These are phyloP conservation scores for Pseudisothecium myosuroides DNA, from an alignment of 225 moss, liverwort and hornwort species.

Conservation along the genomic window DNA sequence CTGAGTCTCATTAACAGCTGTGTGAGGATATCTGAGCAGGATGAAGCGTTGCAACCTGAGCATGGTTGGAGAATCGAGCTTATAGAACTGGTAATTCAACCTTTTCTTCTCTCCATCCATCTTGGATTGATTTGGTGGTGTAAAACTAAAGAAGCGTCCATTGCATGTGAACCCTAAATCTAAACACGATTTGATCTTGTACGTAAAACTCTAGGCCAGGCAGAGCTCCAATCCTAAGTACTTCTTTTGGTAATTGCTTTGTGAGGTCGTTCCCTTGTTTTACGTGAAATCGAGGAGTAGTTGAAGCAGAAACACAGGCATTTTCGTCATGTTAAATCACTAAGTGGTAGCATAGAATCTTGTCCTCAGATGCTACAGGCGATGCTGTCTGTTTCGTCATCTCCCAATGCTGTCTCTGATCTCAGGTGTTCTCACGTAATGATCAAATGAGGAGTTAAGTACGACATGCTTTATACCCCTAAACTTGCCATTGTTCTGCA, in stretches of 20 bases:
- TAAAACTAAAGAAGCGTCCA: not conserved
- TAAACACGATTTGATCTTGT: not conserved
- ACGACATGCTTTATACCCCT: not conserved
- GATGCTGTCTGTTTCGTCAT: not conserved
- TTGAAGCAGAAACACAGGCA: not conserved
- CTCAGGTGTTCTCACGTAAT: not conserved
- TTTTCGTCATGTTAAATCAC: not conserved
- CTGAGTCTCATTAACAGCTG: not conserved
- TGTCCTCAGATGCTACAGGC: not conserved
- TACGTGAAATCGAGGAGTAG: not conserved
- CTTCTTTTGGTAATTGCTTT: not conserved
- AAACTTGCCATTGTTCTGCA: not conserved
- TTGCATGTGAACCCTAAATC: not conserved
- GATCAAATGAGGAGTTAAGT: not conserved
- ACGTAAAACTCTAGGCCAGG: not conserved
- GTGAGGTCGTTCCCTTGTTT: not conserved
- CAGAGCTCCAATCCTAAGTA: not conserved
- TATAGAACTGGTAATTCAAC: not conserved
- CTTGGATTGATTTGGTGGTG: not conserved
- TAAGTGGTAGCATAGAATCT: not conserved
- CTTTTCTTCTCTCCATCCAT: not conserved
- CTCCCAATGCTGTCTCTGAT: not conserved
- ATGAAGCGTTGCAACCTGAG: conserved; percentile 7
- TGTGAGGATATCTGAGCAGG: conserved; percentile 1
- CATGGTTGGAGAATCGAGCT: conserved; percentile 6